Evolutionary conservation across 129 eudicot genomes (phyloP).

Genomic region (Glebionis coronaria): DNA sequence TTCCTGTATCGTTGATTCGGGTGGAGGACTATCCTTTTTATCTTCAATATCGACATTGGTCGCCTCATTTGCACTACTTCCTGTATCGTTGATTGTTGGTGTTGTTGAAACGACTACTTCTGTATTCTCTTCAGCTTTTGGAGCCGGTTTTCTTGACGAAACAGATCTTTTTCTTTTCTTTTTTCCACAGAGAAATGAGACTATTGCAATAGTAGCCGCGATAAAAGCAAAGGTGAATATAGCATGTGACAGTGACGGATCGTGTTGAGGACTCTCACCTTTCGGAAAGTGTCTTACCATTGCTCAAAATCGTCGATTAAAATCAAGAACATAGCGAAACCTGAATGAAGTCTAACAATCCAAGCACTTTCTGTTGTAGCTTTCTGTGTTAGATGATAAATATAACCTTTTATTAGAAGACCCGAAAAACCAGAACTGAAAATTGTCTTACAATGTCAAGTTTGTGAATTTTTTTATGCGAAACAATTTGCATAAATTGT

Average conservation of each 20-base stretch:
- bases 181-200: conserved; percentile 58
- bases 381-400: conserved; percentile 4
- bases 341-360: conserved; percentile 10
- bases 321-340: conserved; percentile 24
- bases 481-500: conserved; percentile 44
- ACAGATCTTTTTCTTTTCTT: conserved; percentile 29
- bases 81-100: background rate
- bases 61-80: background rate
- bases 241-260: conserved; percentile 31
- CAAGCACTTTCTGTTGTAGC: conserved; percentile 20
- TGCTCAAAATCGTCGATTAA: conserved; percentile 25
- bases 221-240: conserved; percentile 39
- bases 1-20: conserved; percentile 7
- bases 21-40: conserved; percentile 10
- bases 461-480: conserved; percentile 23
- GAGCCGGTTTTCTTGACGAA: background rate
- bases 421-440: conserved; percentile 27
- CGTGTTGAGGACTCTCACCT: conserved; percentile 26
- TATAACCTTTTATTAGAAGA: conserved; percentile 12
- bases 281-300: conserved; percentile 61
- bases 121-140: conserved; percentile 2
- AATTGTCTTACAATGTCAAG: conserved; percentile 20
- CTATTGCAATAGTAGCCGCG: conserved; percentile 41
- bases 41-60: conserved; percentile 2
- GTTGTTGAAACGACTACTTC: background rate